A percentile compares a stretch with the other conserved stretches of the same genome.
These are phyloP conservation scores for Rhypophila decipiens DNA, from an alignment of 495 filamentous ascomycete species.

Conservation along the genomic window DNA sequence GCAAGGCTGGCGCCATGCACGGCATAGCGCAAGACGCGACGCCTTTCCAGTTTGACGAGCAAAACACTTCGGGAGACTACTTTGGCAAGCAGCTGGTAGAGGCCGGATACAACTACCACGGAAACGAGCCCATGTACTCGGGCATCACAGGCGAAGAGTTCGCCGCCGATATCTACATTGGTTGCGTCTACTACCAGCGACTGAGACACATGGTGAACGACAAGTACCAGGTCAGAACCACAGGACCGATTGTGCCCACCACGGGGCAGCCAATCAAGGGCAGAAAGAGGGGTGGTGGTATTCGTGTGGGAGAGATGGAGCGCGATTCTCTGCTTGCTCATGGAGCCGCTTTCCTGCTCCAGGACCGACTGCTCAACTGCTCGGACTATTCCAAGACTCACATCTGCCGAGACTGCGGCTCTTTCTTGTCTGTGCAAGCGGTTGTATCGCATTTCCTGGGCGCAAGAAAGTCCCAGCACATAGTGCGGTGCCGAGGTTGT, in stretches of 20 bases:
- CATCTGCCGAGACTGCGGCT: conserved; percentile 83
- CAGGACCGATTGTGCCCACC: conserved; percentile 77
- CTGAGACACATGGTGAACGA: conserved; percentile 99
- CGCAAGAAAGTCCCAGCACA: conserved; percentile 45
- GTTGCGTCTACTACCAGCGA: conserved; percentile 95
- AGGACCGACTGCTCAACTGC: conserved; percentile 94
- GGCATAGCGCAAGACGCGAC: conserved; percentile 91
- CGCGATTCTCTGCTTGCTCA: conserved; percentile 90
- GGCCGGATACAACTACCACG: conserved; percentile 96
- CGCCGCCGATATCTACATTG: conserved; percentile 91
- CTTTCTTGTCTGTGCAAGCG: conserved; percentile 76
- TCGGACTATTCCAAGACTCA: conserved; percentile 82
- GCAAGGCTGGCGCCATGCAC: conserved; percentile 89
- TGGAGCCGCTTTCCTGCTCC: conserved; percentile 87
- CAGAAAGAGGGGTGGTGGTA: conserved; percentile 90
- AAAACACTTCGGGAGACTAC: conserved; percentile 86
- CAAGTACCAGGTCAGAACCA: conserved; percentile 97
- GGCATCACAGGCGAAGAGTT: conserved; percentile 95
- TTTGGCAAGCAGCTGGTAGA: conserved; percentile 91
- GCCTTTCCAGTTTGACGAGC: conserved; percentile 88
- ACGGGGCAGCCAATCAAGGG: conserved; percentile 98
- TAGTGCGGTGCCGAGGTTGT: conserved; percentile 77
- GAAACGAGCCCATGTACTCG: conserved; percentile 96
- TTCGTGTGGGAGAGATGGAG: conserved; percentile 99
- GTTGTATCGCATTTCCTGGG: conserved; percentile 65